Evolutionary conservation across 148 eudicot genomes (phyloP).

Genomic region (Euryodendron excelsum): DNA sequence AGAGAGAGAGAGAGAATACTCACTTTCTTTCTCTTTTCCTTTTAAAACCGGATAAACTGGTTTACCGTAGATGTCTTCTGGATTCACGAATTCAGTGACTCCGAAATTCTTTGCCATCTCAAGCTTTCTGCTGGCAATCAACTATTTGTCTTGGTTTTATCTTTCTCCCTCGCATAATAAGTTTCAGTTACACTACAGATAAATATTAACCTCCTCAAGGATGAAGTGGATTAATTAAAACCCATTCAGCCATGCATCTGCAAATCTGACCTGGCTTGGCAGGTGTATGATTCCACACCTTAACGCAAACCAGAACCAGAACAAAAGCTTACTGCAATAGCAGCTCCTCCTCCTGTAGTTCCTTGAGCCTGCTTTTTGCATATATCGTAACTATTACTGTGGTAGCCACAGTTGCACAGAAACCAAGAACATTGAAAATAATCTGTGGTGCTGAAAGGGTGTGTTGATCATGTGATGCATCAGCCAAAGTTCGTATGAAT

Average conservation of each 20-base stretch:
- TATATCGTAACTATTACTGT: constrained; percentile 64
- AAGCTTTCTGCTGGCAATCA: too few species aligned
- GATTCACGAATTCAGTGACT: too few species aligned
- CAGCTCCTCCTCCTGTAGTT: constrained; percentile 42
- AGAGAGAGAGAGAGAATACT: too few species aligned
- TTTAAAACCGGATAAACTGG: not conserved
- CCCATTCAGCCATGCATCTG: not conserved
- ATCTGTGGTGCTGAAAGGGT: constrained; percentile 58
- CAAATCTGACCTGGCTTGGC: constrained; percentile 7
- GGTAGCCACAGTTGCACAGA: constrained; percentile 51
- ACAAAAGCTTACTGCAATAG: constrained; percentile 30
- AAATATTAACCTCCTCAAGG: too few species aligned
- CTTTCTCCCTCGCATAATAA: too few species aligned
- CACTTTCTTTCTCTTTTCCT: not conserved
- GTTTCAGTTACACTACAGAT: too few species aligned
- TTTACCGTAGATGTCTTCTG: not conserved
- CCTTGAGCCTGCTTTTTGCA: constrained; percentile 67
- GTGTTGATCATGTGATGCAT: constrained; percentile 63
- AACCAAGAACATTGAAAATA: constrained; percentile 61
- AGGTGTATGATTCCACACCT: not conserved
- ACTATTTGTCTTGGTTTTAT: too few species aligned
- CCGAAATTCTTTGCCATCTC: too few species aligned
- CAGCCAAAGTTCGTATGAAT: constrained; percentile 70
- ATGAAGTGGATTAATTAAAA: not conserved
- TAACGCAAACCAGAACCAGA: not conserved